These are phyloP conservation scores for Globisporangium spiculum DNA, from an alignment of 352 stramenopile species.

Conservation along the genomic window DNA sequence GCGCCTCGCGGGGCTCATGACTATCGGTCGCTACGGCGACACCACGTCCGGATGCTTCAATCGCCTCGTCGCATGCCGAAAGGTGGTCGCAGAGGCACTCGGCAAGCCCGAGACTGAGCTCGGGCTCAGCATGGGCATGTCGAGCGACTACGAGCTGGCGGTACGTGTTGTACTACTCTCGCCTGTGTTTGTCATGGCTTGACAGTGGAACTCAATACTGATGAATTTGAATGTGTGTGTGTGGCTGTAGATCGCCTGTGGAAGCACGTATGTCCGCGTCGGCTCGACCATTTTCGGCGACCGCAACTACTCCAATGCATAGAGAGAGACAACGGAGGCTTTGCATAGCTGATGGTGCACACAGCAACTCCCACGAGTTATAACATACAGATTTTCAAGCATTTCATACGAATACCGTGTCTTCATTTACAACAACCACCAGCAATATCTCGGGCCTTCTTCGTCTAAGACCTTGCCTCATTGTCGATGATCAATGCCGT, in stretches of 20 bases:
- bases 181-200: neutral
- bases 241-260: constrained; percentile 85
- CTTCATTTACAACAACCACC: neutral
- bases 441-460: neutral
- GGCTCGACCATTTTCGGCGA: constrained; percentile 98
- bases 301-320: constrained; percentile 84
- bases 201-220: neutral
- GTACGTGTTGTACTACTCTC: constrained; percentile 24
- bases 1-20: constrained; percentile 97
- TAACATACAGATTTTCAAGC: constrained; percentile 8
- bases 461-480: neutral
- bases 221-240: neutral
- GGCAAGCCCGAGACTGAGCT: constrained; percentile 64
- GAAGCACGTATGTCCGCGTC: constrained; percentile 95
- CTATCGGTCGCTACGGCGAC: constrained; percentile 95
- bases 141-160: constrained; percentile 96
- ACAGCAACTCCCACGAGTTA: neutral
- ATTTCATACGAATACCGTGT: neutral
- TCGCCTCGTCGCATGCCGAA: constrained; percentile 70
- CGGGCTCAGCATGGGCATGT: constrained; percentile 99
- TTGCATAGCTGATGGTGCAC: neutral
- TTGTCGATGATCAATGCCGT: neutral
- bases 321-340: constrained; percentile 16
- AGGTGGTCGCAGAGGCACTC: constrained; percentile 65
- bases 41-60: constrained; percentile 91